Percentiles rank a stretch among this genome's conserved stretches.
Conservation (phyloP, 202 grass and related monocot genomes). For the Digitaria exilis region DNA sequence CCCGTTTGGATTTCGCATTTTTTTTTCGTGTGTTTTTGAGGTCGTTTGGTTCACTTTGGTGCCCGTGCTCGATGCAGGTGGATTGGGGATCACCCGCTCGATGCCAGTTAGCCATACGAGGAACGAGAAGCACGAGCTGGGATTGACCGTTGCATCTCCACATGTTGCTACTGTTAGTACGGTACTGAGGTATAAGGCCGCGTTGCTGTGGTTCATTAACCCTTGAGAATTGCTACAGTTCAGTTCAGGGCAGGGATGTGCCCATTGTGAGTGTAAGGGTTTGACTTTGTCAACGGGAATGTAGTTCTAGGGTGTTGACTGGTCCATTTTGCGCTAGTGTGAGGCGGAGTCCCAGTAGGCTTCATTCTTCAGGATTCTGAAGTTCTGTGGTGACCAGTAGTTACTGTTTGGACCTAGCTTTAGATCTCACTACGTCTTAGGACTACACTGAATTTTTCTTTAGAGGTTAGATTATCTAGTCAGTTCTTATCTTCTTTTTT, state of each 20-base stretch:
- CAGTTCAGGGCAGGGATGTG: background rate
- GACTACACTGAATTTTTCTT: background rate
- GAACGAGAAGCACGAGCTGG: slow-evolving; percentile 36
- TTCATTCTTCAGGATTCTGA: background rate
- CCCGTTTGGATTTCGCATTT: background rate
- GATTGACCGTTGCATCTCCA: slow-evolving; percentile 35
- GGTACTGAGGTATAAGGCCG: slow-evolving; percentile 55
- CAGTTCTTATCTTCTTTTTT: background rate
- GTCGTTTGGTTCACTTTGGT: slow-evolving; percentile 16
- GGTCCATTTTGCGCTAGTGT: background rate
- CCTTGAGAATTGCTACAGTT: slow-evolving; percentile 10
- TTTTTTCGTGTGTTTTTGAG: slow-evolving; percentile 1
- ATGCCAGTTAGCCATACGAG: slow-evolving; percentile 10
- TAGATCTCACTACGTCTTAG: background rate
- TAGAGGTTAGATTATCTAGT: too few species aligned
- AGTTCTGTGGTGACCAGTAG: background rate
- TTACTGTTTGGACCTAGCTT: slow-evolving; percentile 8
- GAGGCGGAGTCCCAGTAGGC: background rate
- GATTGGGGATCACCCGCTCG: slow-evolving; percentile 41
- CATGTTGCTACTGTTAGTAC: slow-evolving; percentile 28
- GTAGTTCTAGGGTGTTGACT: slow-evolving; percentile 15
- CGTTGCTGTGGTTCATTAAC: background rate
- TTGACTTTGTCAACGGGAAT: slow-evolving; percentile 32
- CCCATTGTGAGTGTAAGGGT: background rate
- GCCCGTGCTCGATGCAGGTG: slow-evolving; percentile 25